Evolutionary conservation across 73 alveolate species (phyloP).

Genomic region (Blepharisma stoltei): DNA sequence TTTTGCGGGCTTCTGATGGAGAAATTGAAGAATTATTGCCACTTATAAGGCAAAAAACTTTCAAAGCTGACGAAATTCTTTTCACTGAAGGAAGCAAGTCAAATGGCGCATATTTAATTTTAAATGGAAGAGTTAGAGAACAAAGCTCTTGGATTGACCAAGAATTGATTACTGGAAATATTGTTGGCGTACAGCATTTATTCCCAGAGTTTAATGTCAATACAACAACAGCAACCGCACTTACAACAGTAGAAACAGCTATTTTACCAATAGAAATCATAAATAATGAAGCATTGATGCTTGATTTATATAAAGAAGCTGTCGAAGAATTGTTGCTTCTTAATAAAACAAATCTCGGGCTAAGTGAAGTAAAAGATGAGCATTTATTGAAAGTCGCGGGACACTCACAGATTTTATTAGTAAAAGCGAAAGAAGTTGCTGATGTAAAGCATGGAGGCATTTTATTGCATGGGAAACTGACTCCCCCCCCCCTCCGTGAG

Average conservation of each 20-base stretch:
- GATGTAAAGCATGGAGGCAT: too few relatives aligned
- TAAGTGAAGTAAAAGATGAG: not conserved
- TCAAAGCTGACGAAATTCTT: not conserved
- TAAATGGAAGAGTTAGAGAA: conserved; percentile 4
- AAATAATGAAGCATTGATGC: not conserved
- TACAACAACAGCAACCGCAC: not conserved
- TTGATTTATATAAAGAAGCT: conserved; percentile 12
- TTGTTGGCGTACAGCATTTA: conserved; percentile 22
- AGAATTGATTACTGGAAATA: conserved; percentile 6
- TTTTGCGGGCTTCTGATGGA: not conserved
- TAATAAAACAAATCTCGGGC: not conserved
- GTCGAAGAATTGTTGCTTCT: not conserved
- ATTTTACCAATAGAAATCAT: conserved; percentile 3
- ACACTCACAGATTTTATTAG: not conserved
- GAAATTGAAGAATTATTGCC: conserved; percentile 4
- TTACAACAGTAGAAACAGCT: not conserved
- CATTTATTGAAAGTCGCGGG: conserved; percentile 4
- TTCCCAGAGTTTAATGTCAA: not conserved
- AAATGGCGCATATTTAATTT: not conserved
- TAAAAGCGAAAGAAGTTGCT: too few relatives aligned
- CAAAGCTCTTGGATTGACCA: conserved; percentile 26
- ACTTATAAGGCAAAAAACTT: not conserved
- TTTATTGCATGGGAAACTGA: too few relatives aligned
- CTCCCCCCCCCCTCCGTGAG: too few relatives aligned
- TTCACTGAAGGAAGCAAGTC: not conserved